Percentiles rank a stretch among this genome's conserved stretches.
phyloP scores from a whole-genome alignment of 164 flowering plant species.

The Aristolochia contorta region DNA sequence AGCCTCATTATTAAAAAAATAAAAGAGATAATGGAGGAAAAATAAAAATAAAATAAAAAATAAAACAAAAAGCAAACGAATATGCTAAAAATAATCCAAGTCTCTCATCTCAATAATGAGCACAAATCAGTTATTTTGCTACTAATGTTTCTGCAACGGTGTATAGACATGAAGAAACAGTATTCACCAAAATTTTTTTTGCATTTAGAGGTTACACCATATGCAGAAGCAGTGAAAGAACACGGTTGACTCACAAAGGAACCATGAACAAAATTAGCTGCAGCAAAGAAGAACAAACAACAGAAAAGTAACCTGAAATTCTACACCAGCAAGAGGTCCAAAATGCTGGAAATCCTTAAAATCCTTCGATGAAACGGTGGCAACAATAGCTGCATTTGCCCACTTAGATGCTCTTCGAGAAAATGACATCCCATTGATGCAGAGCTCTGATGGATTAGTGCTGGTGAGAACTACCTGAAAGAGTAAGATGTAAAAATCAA shows the following conservation, averaged over 20 bases:
- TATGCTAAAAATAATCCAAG: too few species aligned
- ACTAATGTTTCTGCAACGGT: too few species aligned
- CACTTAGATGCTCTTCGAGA: slow-evolving; percentile 88
- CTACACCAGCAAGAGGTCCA: slow-evolving; percentile 91
- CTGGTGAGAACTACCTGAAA: slow-evolving; percentile 96
- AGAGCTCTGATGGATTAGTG: slow-evolving; percentile 80
- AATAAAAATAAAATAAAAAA: too few species aligned
- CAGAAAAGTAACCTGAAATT: slow-evolving; percentile 65
- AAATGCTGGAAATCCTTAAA: slow-evolving; percentile 42
- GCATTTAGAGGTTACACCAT: too few species aligned
- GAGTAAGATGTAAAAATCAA: neutral
- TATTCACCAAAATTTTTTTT: too few species aligned
- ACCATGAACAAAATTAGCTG: neutral
- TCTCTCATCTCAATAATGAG: too few species aligned
- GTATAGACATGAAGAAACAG: too few species aligned
- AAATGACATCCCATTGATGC: slow-evolving; percentile 99
- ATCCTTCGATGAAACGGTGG: slow-evolving; percentile 69
- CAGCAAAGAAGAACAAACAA: slow-evolving; percentile 1
- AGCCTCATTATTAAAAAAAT: too few species aligned
- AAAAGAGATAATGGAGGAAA: too few species aligned
- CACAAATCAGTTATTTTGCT: too few species aligned
- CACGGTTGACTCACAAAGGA: neutral
- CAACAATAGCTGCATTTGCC: slow-evolving; percentile 98
- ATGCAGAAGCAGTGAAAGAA: neutral
- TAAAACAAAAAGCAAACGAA: too few species aligned